A percentile compares a stretch with the other conserved stretches of the same genome.
Conservation (phyloP, 805 yeast genomes). For the Yarrowia deformans region DNA sequence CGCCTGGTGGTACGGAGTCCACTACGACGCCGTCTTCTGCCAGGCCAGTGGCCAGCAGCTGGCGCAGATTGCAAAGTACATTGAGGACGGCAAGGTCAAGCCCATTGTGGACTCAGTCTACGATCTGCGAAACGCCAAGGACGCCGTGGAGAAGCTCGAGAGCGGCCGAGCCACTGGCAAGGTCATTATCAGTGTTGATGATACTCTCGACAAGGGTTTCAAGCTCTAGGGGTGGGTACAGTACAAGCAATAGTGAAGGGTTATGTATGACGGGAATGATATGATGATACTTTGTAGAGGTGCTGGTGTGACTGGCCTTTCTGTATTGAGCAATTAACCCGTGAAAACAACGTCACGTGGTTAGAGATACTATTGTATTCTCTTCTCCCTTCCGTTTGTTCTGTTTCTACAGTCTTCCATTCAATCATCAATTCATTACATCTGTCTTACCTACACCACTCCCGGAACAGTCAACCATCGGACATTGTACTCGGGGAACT, state of each 20-base stretch:
- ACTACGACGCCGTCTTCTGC: slow-evolving; percentile 38
- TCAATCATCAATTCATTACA: neutral
- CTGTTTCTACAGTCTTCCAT: too few relatives aligned
- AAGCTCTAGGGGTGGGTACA: neutral
- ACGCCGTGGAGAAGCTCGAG: slow-evolving; percentile 39
- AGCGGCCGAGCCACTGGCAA: slow-evolving; percentile 43
- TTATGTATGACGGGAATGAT: too few relatives aligned
- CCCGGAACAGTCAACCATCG: slow-evolving; percentile 14
- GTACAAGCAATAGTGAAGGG: too few relatives aligned
- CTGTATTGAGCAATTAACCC: too few relatives aligned
- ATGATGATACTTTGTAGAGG: too few relatives aligned
- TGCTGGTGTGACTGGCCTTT: too few relatives aligned
- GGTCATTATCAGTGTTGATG: slow-evolving; percentile 40
- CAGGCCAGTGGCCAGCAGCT: slow-evolving; percentile 26
- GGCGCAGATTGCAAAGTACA: slow-evolving; percentile 34
- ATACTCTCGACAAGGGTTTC: slow-evolving; percentile 14
- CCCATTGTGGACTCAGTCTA: slow-evolving; percentile 41
- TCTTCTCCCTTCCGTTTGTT: too few relatives aligned
- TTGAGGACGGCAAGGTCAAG: slow-evolving; percentile 42
- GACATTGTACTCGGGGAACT: slow-evolving; percentile 22
- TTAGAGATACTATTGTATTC: too few relatives aligned
- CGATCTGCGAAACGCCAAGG: slow-evolving; percentile 40
- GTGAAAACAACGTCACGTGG: too few relatives aligned
- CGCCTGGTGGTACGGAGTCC: slow-evolving; percentile 38
- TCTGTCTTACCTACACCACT: neutral